These are phyloP conservation scores for Trypanosoma lewisi DNA, from an alignment of 208 protist genomes.

Conservation along the genomic window DNA sequence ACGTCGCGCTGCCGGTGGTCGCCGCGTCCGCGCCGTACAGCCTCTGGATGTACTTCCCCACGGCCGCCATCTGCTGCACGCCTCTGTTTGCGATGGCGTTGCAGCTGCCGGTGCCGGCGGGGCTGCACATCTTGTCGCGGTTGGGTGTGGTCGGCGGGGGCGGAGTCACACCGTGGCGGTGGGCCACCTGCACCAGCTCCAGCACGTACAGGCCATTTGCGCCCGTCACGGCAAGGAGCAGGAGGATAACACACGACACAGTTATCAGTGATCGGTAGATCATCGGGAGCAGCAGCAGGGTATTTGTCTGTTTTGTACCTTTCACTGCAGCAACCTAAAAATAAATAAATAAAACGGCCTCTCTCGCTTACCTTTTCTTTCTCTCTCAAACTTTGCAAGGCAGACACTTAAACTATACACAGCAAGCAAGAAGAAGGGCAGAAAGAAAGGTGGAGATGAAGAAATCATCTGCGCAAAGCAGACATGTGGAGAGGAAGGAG, in stretches of 20 bases:
- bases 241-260: slow-evolving; percentile 16
- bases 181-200: slow-evolving; percentile 24
- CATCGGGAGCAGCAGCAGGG: not conserved
- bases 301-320: not conserved
- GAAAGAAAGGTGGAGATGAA: too few species aligned
- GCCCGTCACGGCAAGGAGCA: slow-evolving; percentile 21
- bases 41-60: slow-evolving; percentile 17
- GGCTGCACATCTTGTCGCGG: slow-evolving; percentile 23
- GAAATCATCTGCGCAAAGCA: too few species aligned
- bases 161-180: slow-evolving; percentile 15
- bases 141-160: slow-evolving; percentile 11
- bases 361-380: too few species aligned
- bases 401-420: too few species aligned
- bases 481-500: too few species aligned
- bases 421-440: too few species aligned
- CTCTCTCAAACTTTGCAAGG: too few species aligned
- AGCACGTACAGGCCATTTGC: slow-evolving; percentile 24
- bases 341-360: slow-evolving; percentile 17
- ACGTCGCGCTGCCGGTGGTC: not conserved
- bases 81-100: slow-evolving; percentile 25
- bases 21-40: slow-evolving; percentile 12
- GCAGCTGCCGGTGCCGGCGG: slow-evolving; percentile 11
- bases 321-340: slow-evolving; percentile 1
- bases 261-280: not conserved
- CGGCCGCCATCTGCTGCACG: slow-evolving; percentile 20